These are phyloP conservation scores for Pilatotrama ljubarskyi DNA, from an alignment of 768 basidiomycete genomes.

Conservation along the genomic window DNA sequence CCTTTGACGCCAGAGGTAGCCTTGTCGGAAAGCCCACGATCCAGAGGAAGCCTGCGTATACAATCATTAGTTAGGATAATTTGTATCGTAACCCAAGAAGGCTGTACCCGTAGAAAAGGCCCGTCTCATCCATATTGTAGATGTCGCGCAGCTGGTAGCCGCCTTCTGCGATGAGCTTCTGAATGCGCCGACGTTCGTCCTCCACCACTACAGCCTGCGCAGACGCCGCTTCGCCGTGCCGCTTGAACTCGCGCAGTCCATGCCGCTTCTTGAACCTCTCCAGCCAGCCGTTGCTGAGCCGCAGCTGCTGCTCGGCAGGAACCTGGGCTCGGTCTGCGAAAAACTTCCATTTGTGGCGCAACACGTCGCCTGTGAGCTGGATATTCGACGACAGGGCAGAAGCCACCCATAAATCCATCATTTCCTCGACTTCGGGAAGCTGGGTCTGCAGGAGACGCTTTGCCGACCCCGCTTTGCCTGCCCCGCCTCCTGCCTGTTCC, in stretches of 20 bases:
- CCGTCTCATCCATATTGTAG: slow-evolving; percentile 5
- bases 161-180: neutral
- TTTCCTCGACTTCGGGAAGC: neutral
- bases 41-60: neutral
- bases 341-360: neutral
- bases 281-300: neutral
- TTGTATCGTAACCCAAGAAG: neutral
- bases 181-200: neutral
- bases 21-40: neutral
- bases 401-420: neutral
- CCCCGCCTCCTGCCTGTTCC: neutral
- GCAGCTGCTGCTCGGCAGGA: neutral
- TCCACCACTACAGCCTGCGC: neutral
- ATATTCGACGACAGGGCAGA: neutral
- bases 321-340: neutral
- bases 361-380: neutral
- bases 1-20: neutral
- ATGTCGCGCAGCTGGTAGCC: neutral
- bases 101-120: neutral
- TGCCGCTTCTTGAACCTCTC: neutral
- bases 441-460: neutral
- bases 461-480: neutral
- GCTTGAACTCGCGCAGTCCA: neutral
- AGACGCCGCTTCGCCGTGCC: neutral
- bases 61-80: too few relatives aligned